These are phyloP conservation scores for Cutaneotrichosporon dermatis DNA, from an alignment of 1,284 basidiomycete genomes.

Conservation along the genomic window DNA sequence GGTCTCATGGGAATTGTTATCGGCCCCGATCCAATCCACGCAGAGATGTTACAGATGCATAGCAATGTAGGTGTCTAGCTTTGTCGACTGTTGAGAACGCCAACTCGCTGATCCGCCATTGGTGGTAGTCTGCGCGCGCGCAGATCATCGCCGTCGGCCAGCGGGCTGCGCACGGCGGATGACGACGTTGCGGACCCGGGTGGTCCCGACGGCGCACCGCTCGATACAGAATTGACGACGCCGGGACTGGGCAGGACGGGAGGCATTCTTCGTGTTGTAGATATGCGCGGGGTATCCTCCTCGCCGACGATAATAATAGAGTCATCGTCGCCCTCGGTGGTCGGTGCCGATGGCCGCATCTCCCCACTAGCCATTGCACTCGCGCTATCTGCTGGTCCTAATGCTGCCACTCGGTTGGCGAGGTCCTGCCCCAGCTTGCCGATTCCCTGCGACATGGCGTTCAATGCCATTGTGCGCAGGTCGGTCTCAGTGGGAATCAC, in stretches of 20 bases:
- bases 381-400: slow-evolving; percentile 13
- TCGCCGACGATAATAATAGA: slow-evolving; percentile 9
- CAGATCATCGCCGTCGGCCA: neutral
- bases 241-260: neutral
- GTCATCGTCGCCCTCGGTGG: neutral
- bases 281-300: slow-evolving; percentile 13
- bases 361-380: slow-evolving; percentile 9
- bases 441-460: slow-evolving; percentile 13
- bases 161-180: neutral
- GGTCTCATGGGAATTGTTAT: too few species aligned
- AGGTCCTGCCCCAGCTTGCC: slow-evolving; percentile 13
- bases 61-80: neutral
- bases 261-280: neutral
- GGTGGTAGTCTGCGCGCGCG: neutral
- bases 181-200: neutral
- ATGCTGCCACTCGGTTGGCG: slow-evolving; percentile 9
- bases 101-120: neutral
- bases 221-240: neutral
- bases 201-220: neutral
- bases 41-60: too few species aligned
- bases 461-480: slow-evolving; percentile 10
- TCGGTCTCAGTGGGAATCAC: slow-evolving; percentile 12
- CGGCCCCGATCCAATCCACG: too few species aligned
- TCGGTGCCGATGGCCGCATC: neutral
- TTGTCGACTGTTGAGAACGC: neutral